Evolutionary conservation across 1,139 yeast species (phyloP), one percentile per base, ranked within the genome.

Genomic region (Hyphopichia khmerensis): DNA sequence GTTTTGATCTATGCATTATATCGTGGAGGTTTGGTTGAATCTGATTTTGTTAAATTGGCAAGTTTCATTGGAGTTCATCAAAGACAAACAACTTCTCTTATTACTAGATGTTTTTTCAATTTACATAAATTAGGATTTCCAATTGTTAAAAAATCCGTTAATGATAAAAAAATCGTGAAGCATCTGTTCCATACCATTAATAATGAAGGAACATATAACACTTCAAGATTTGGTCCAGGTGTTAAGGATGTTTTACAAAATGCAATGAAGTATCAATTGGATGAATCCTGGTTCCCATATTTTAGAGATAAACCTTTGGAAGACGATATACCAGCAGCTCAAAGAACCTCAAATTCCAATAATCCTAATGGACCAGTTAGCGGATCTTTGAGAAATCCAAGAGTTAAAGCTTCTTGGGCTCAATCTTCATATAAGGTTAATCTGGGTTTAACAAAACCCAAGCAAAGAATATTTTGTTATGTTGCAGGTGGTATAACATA

Each of bases 401-500:
- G 89, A 38, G 88, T 85, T 50, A 82, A 85, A 49, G 93, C 96
- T 0, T 80, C 84, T 1, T 88, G 96, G 96, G 90, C 95, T 1
- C 77, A 73, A 45, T 69, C 77, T 13, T 71, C 82, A 19, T 60
- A 64, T 3, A 60, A 68, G 36, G 46, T 57, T 13, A 11, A 13
- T 11, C 33, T 15, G 19, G 47, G 55, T 11, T 49, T 46, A 43
- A 42, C 36, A 42, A 69, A 75, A n/a, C 77, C 80, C 36, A 77
- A 80, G 50, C 96, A 87, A 55, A 67, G 93, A 38, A 74, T 91
- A 8, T 80, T 91, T 52, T 81, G 90, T 46, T 93, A 82, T 57
- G 79, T 90, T 33, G 87, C 95, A 1, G 99, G 99, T 18, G 99
- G 99, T 10, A 67, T 87, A 33, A 89, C 98, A 0, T 81, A 85